phyloP scores from a whole-genome alignment of 1,284 basidiomycete genomes.

The Cutaneotrichosporon sp. region DNA sequence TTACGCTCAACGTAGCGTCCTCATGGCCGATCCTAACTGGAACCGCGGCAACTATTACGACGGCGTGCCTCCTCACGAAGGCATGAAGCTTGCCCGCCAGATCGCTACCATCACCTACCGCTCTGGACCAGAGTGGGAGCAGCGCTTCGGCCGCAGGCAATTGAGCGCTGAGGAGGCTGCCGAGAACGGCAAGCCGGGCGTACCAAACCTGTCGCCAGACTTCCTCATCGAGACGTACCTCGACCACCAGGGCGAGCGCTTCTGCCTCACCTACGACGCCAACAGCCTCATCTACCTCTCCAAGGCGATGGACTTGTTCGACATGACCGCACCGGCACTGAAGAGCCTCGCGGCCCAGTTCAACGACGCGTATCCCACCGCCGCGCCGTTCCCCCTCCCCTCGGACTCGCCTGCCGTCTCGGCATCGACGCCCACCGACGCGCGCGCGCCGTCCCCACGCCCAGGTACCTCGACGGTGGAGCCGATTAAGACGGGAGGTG shows the following conservation, averaged over 20 bases:
- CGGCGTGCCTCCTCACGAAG: constrained; percentile 87
- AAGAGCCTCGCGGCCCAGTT: constrained; percentile 60
- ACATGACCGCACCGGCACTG: constrained; percentile 82
- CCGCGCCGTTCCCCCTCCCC: constrained; percentile 50
- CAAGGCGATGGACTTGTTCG: constrained; percentile 99
- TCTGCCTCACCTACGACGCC: constrained; percentile 98
- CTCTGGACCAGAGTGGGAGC: constrained; percentile 98
- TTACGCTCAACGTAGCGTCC: constrained; percentile 81
- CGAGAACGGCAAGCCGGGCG: constrained; percentile 17
- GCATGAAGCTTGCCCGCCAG: constrained; percentile 98
- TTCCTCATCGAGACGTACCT: constrained; percentile 99
- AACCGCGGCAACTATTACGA: constrained; percentile 98
- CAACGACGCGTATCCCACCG: constrained; percentile 40
- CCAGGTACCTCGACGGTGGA: neutral
- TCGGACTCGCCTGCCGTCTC: constrained; percentile 38
- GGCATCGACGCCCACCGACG: constrained; percentile 12
- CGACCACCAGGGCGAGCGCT: constrained; percentile 94
- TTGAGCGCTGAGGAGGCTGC: constrained; percentile 45
- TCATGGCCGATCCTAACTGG: constrained; percentile 99
- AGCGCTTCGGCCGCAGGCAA: constrained; percentile 77
- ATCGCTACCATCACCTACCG: constrained; percentile 99
- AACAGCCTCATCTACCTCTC: constrained; percentile 98
- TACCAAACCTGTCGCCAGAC: constrained; percentile 63
- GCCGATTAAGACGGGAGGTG: constrained; percentile 20
- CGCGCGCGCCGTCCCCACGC: constrained; percentile 15